Evolutionary conservation across 139 green algal species (phyloP), one percentile per base, ranked within the genome.

Genomic region (Zygnema circumcarinatum): DNA sequence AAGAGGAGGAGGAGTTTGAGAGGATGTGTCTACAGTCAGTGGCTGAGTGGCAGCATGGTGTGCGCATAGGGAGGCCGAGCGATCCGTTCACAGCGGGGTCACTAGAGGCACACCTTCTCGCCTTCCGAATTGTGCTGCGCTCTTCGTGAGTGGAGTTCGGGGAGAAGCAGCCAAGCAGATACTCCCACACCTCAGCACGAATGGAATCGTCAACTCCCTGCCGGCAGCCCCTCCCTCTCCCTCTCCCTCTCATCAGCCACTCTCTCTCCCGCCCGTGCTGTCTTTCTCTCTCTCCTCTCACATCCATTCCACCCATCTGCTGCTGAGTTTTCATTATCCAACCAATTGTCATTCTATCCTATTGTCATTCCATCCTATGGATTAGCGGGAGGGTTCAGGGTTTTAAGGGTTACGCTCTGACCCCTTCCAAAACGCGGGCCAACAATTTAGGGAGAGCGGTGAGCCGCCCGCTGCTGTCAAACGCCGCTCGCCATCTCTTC

Each of bases 151-250:
- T 87, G 56, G 32, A 81, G 25, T 67, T 40, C 2, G 38, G 31
- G 0, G 62, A 35, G 67, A 38, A 87, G 67, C 31, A 80, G 25
- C 81, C 56, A 22, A 87, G 81, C 29, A 87, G 67, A 3, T 81
- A 81, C 81, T 87, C 81, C 81, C 81, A 87, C 67, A 87, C 81
- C 56, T 87, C 81, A 0, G 25, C 67, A 33, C 81, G 81, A 1
- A 87, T 81, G 1, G 32, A 36, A 38, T 21, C n/a, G 35, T 87
- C 67, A 38, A 87, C 81, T 2, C 81, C 81, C 81, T 81, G 67
- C 21, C 22, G 76, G 1, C 2, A 80, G 29, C 73, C 2, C 32
- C 1, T 40, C 74, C 0, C 0, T 40, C 74, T 67, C 74, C n/a
- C 72, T 79, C 25, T n/a, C 25, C 72, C 72, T 21, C 73, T 38